Conservation (phyloP, 2,329 filamentous ascomycete species). For the Alternaria tenuissima region DNA sequence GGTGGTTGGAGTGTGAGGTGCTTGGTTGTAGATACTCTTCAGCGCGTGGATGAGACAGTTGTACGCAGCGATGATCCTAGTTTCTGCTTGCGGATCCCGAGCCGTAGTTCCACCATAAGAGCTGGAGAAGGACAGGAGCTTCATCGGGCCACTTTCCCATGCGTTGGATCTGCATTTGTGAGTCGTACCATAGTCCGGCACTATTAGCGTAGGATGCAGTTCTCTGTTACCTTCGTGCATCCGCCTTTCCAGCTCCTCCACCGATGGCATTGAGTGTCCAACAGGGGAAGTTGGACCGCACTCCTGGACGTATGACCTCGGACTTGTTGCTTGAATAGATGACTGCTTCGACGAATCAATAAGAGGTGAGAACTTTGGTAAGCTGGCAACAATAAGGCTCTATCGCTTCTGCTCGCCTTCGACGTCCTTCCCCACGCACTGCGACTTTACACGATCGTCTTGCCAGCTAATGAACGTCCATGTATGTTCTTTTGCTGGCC, state of each 20-base stretch:
- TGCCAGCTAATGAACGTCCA: neutral
- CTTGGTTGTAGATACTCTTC: constrained; percentile 70
- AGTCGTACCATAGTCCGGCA: neutral
- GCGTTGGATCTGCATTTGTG: constrained; percentile 1
- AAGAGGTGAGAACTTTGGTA: too few species aligned
- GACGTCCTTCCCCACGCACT: too few species aligned
- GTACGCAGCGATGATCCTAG: constrained; percentile 69
- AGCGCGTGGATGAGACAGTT: constrained; percentile 70
- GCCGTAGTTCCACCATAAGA: constrained; percentile 28
- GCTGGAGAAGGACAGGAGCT: constrained; percentile 20
- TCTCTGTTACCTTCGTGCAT: constrained; percentile 1
- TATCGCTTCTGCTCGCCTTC: too few species aligned
- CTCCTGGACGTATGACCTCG: neutral
- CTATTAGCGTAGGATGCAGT: neutral
- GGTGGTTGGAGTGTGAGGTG: constrained; percentile 57
- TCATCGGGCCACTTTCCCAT: constrained; percentile 26
- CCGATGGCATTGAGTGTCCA: neutral
- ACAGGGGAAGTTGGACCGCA: too few species aligned
- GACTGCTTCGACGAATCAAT: neutral
- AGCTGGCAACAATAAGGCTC: too few species aligned
- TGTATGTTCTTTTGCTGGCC: neutral
- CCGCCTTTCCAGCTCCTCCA: neutral
- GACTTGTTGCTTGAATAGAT: neutral
- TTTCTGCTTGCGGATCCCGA: constrained; percentile 64
- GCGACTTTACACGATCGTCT: too few species aligned